These are phyloP conservation scores for Carpinus fangiana DNA, from an alignment of 306 rosid genomes.

Conservation along the genomic window DNA sequence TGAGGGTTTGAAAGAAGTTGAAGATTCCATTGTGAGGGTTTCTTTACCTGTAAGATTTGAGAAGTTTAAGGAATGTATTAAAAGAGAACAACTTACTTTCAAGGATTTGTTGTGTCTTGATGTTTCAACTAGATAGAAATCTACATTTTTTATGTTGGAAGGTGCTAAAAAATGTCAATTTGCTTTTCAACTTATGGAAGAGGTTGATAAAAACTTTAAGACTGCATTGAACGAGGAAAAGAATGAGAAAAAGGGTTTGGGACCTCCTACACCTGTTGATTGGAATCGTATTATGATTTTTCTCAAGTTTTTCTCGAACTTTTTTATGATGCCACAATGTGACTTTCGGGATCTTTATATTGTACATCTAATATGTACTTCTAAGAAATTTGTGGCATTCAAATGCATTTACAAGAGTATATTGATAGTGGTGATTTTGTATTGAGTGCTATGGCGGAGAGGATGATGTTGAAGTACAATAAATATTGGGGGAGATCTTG, in stretches of 20 bases:
- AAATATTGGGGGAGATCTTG: constrained; percentile 5
- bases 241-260: neutral
- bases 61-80: neutral
- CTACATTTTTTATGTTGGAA: neutral
- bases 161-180: neutral
- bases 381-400: neutral
- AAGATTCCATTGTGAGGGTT: neutral
- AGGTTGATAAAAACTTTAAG: neutral
- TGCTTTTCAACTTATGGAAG: neutral
- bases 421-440: neutral
- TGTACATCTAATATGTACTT: neutral
- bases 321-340: constrained; percentile 1
- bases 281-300: neutral
- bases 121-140: constrained; percentile 13
- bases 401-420: neutral
- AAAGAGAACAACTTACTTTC: neutral
- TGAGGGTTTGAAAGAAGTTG: constrained; percentile 2
- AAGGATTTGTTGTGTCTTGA: neutral
- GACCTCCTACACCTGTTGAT: neutral
- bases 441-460: neutral
- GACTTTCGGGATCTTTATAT: neutral
- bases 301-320: neutral
- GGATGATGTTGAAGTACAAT: constrained; percentile 9
- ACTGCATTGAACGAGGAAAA: neutral
- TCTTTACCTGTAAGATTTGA: neutral